Evolutionary conservation across 2,329 filamentous ascomycete species (phyloP).

Genomic region (Fusarium buharicum): DNA sequence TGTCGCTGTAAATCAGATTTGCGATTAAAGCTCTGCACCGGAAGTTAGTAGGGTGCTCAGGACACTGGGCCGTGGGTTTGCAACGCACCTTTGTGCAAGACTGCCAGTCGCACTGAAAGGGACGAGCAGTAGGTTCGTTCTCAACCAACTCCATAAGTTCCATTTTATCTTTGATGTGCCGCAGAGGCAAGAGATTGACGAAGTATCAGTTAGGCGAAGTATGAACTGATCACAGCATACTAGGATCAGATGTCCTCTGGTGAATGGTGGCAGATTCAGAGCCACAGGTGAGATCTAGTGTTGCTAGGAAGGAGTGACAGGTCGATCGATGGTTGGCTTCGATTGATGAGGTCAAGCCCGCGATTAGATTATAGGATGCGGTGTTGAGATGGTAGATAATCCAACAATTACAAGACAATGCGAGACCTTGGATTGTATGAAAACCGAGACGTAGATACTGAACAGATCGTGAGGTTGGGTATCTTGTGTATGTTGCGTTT

Average conservation of each 20-base stretch:
- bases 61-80: background rate
- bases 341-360: slow-evolving; percentile 5
- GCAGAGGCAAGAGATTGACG: background rate
- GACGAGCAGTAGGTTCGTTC: slow-evolving; percentile 69
- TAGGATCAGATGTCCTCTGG: slow-evolving; percentile 6
- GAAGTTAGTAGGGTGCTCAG: slow-evolving; percentile 18
- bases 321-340: background rate
- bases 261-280: slow-evolving; percentile 9
- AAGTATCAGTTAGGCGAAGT: slow-evolving; percentile 8
- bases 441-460: slow-evolving; percentile 5
- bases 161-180: slow-evolving; percentile 49
- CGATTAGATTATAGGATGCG: slow-evolving; percentile 27
- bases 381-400: slow-evolving; percentile 1
- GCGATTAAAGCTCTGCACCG: slow-evolving; percentile 72
- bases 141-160: slow-evolving; percentile 73
- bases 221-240: slow-evolving; percentile 31
- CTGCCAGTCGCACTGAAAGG: slow-evolving; percentile 72
- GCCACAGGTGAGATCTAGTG: background rate
- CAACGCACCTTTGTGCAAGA: slow-evolving; percentile 68
- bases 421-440: background rate
- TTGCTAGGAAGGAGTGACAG: slow-evolving; percentile 2
- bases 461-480: slow-evolving; percentile 3
- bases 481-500: slow-evolving; percentile 1
- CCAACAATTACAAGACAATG: slow-evolving; percentile 8
- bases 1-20: slow-evolving; percentile 77